A percentile compares a stretch with the other conserved stretches of the same genome.
These are phyloP conservation scores for Populus simonii DNA, from an alignment of 345 rosid species.

Conservation along the genomic window DNA sequence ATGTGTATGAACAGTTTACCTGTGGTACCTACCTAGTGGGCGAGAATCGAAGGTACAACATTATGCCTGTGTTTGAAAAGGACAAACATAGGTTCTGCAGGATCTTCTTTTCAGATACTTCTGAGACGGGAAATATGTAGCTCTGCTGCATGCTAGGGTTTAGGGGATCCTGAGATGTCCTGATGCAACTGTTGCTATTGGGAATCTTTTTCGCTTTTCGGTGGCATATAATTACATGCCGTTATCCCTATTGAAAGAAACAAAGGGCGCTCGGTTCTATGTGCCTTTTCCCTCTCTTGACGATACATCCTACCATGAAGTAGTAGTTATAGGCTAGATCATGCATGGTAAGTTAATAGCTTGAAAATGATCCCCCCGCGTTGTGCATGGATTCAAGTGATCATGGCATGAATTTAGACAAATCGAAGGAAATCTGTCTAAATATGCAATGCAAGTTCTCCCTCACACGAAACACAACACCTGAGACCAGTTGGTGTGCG, in stretches of 20 bases:
- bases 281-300: background rate
- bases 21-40: background rate
- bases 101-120: background rate
- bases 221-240: background rate
- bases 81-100: background rate
- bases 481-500: background rate
- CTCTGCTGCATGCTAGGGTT: background rate
- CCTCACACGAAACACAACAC: background rate
- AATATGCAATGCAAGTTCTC: background rate
- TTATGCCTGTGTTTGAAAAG: background rate
- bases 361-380: background rate
- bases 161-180: background rate
- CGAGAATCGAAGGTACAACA: background rate
- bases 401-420: background rate
- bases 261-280: background rate
- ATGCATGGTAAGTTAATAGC: no score
- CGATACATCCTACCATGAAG: background rate
- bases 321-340: background rate
- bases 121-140: background rate
- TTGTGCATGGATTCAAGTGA: background rate
- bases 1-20: background rate
- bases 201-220: background rate
- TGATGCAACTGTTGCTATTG: background rate
- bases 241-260: background rate
- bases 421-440: background rate